Base-by-base conservation (phyloP, 305 asterid genomes). In the Salvia sclarea region DNA sequence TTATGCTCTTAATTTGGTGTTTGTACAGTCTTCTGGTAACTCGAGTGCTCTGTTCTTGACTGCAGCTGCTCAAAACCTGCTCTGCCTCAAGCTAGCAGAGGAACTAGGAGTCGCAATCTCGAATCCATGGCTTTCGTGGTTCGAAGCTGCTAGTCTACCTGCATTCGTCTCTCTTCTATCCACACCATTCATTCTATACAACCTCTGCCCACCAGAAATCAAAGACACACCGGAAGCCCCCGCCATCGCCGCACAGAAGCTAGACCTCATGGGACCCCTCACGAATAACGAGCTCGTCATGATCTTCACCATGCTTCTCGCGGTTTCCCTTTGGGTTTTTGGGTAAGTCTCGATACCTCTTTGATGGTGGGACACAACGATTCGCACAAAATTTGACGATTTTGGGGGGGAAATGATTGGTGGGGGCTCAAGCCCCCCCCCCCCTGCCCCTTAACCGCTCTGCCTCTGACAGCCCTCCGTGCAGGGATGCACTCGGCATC, bases 31-130 rank as follows among this genome's bases (percentile, higher is more conserved):
- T 77, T 79, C 96, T 65, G 90, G 95, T 81, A 85, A 89, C 95
- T 89, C 96, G 78, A 89, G 95, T 82, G 96, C 95, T 73, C 96
- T 89, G 78, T 89, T 87, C 91, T 89, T 87, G 70, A 89, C 96
- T 79, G 96, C 96, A 68, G 96, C 96, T 75, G 96, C 96, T 76
- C 96, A 89, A 80, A 89, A 89, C 76, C 83, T 89, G 64, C 85
- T 89, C 14, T 87, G 96, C 67, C 90, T 89, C 20, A 87, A 89
- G 74, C 83, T 89, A 71, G 96, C 95, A 16, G 90, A 89, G 80
- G 95, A 82, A 75, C 82, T 87, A 48, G 96, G 96, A 59, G 90
- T 89, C 22, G 83, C 85, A 8, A 73, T 87, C 20, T 69, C 88
- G 2, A 84, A 58, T 75, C 92, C 95, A 43, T 89, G 95, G 96